Conservation (phyloP, 371 early-diverging fungal genomes). For the Mortierella sp. region DNA sequence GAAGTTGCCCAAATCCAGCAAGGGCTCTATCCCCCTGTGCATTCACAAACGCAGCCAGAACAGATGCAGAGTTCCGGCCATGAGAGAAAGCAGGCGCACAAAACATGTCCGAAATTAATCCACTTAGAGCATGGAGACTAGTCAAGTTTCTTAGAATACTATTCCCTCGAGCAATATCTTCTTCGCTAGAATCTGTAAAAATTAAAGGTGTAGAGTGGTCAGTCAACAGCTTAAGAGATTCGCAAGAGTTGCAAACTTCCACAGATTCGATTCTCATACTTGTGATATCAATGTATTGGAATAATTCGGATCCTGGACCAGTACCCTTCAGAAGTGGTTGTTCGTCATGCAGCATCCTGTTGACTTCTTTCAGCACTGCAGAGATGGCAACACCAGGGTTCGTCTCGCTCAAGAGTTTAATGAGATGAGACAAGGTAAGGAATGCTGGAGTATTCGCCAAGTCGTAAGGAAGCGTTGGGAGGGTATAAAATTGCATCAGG, state of each 20-base stretch:
- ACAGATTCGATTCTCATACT: conserved; percentile 9
- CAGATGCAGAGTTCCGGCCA: conserved; percentile 70
- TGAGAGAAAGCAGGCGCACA: conserved; percentile 75
- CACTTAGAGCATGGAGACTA: conserved; percentile 71
- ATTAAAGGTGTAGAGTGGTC: background rate
- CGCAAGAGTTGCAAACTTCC: background rate
- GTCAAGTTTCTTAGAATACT: conserved; percentile 68
- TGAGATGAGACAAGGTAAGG: conserved; percentile 78
- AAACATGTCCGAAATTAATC: conserved; percentile 82
- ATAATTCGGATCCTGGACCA: conserved; percentile 32
- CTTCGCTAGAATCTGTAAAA: conserved; percentile 59
- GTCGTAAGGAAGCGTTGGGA: conserved; percentile 83
- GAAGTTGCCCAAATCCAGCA: conserved; percentile 70
- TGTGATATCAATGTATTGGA: conserved; percentile 46
- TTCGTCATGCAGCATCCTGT: conserved; percentile 60
- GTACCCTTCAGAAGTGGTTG: conserved; percentile 27
- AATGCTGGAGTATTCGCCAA: conserved; percentile 77
- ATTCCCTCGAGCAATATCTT: conserved; percentile 65
- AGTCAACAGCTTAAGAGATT: background rate
- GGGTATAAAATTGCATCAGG: conserved; percentile 71
- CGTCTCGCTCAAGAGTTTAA: conserved; percentile 79
- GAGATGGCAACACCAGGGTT: conserved; percentile 65
- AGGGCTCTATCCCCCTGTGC: conserved; percentile 67
- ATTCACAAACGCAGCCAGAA: conserved; percentile 72
- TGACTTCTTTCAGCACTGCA: conserved; percentile 61